Evolutionary conservation across 805 yeast genomes (phyloP), one percentile per base, ranked within the genome.

Genomic region (Kodamaea neixiangensis): DNA sequence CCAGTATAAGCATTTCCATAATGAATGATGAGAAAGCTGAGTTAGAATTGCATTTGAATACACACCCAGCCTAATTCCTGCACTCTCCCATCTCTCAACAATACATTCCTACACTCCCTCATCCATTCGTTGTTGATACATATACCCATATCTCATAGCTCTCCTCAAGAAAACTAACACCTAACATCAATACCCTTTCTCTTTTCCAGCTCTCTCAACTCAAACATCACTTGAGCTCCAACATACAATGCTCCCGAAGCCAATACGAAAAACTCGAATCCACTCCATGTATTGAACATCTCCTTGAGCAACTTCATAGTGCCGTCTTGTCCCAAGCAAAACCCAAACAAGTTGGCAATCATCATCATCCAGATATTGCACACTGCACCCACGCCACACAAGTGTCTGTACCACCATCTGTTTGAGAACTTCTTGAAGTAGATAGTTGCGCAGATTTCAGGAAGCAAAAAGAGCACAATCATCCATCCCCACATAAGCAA

Each of bases 281-380:
- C 98, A 7, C 77, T 73, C 14, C 73, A 66, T 0, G 98, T 90
- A 20, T 80, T 74, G 59, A 91, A 81, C 81, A 93, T 84, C 48
- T 85, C 92, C 17, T 66, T 62, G 18, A 93, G 70, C 56, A 93
- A 76, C 39, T 77, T 73, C 21, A 76, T 57, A 21, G 92, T 83
- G 1, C 99, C 99, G 53, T 90, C 97, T 22, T 84, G 75, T 7
- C 97, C 98, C 31, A 94, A 76, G 60, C 97, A 94, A 68, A 94
- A 94, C 0, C 99, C 99, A 62, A 87, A 90, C 48, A 96, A 70
- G 61, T 94, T 94, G 13, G 98, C 98, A 56, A 91, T 79, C 91
- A 94, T 91, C 99, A 94, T 93, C 86, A 93, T 80, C 97, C 97
- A 93, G 51, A 94, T 86, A 66, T 94, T 94, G 18, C 78, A 62